These are phyloP conservation scores for Aspergillus sp. DNA, from an alignment of 2,329 filamentous ascomycete species.

Conservation along the genomic window DNA sequence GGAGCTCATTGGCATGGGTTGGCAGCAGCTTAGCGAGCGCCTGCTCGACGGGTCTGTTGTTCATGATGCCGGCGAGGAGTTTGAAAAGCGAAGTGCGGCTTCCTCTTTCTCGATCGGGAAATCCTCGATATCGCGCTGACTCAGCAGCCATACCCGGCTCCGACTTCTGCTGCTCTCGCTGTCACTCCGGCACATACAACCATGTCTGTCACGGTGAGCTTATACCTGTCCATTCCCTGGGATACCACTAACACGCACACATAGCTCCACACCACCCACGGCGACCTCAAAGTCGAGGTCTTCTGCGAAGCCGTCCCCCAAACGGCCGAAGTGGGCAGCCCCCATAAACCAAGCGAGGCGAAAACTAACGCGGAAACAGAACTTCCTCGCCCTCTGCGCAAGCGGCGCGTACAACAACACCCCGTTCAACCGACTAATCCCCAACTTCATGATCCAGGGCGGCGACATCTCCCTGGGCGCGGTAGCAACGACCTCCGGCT, in stretches of 20 bases:
- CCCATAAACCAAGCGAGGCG: neutral
- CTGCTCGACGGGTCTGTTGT: constrained; percentile 60
- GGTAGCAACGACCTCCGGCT: constrained; percentile 29
- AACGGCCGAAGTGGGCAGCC: constrained; percentile 62
- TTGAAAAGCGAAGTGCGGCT: too few species aligned
- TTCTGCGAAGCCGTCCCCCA: constrained; percentile 94
- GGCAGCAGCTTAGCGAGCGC: constrained; percentile 66
- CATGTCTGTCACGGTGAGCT: constrained; percentile 28
- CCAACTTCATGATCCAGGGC: constrained; percentile 56
- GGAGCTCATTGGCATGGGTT: constrained; percentile 58
- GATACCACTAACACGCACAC: neutral
- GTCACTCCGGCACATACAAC: too few species aligned
- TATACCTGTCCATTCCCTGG: neutral
- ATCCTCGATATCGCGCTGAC: too few species aligned
- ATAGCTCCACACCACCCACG: constrained; percentile 72
- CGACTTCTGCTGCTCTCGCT: too few species aligned
- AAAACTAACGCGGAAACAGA: constrained; percentile 27
- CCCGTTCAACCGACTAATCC: constrained; percentile 55
- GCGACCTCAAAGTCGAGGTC: constrained; percentile 88
- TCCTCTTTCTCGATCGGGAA: too few species aligned
- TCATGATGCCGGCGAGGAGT: too few species aligned
- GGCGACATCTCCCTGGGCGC: constrained; percentile 43
- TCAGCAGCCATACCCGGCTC: too few species aligned
- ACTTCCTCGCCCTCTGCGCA: constrained; percentile 58
- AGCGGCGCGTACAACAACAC: constrained; percentile 51